A percentile compares a stretch with the other conserved stretches of the same genome.
These are phyloP conservation scores for Carnegiea gigantea DNA, from an alignment of 179 eudicot genomes.

Conservation along the genomic window DNA sequence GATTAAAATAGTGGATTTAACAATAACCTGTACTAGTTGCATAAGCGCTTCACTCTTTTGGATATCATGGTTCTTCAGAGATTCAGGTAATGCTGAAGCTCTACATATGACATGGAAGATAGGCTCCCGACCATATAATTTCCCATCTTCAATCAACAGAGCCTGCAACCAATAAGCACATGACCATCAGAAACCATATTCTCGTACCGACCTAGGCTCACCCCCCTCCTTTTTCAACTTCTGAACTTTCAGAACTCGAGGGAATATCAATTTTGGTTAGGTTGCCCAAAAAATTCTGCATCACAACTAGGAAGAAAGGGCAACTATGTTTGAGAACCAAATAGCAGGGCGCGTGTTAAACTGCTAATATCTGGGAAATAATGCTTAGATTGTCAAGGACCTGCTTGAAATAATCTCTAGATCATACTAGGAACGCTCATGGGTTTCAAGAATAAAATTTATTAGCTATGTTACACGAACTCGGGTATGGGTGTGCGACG, in stretches of 20 bases:
- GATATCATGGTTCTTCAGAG: conserved; percentile 61
- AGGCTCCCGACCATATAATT: conserved; percentile 86
- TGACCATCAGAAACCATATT: neutral
- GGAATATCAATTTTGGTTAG: neutral
- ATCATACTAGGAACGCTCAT: too few relatives aligned
- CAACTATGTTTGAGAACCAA: neutral
- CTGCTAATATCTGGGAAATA: neutral
- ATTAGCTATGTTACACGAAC: too few relatives aligned
- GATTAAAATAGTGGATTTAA: neutral
- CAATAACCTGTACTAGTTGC: conserved; percentile 81
- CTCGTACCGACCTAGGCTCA: neutral
- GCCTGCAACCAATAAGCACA: conserved; percentile 45
- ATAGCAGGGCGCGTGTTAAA: neutral
- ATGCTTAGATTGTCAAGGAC: too few relatives aligned
- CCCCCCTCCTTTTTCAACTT: neutral
- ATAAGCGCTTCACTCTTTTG: conserved; percentile 67
- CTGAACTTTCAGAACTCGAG: neutral
- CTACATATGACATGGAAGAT: conserved; percentile 69
- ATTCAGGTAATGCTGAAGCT: conserved; percentile 72
- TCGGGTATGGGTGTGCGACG: too few relatives aligned
- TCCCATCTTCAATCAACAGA: conserved; percentile 90
- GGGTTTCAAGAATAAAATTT: too few relatives aligned
- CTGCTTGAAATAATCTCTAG: too few relatives aligned
- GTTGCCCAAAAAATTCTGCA: neutral
- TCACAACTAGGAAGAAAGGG: neutral